Evolutionary conservation across 768 basidiomycete genomes (phyloP), one percentile per base, ranked within the genome.

Genomic region (Dioszegia crocea): DNA sequence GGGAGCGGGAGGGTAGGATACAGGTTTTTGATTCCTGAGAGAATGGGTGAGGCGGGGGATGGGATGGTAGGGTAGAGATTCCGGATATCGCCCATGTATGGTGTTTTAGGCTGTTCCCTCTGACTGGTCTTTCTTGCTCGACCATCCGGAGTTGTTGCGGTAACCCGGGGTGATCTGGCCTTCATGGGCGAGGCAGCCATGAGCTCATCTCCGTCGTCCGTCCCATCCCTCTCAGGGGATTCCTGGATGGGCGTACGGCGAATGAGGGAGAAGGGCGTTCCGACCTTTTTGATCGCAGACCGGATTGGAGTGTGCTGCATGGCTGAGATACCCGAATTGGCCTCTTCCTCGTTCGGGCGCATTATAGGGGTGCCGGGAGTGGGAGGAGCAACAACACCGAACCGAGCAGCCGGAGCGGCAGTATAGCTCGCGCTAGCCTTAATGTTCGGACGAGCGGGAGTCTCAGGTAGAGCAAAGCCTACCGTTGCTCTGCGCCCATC

Each of bases 401-500:
- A 53, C 31, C 49, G 39, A 11, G 47, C 41, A 19, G 29, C 24
- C 3, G 43, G 21, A 1, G 52, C 59, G 17, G 58, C 61, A 46
- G 63, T 65, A 41, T 57, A 61, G 41, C 63, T 63, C 12, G 56
- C 51, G 14, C 48, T 43, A 2, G 30, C 21, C n/a, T 11, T 43
- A 17, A 56, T 39, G 26, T 19, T 23, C 5, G 56, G 57, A 24
- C 52, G 41, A 19, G 47, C 52, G n/a, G 74, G 71, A 10, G 71
- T 73, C 2, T 62, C 51, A 17, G 71, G 73, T 26, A 65, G 36
- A 3, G 53, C 64, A 41, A 73, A 64, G 2, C 71, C 71, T n/a
- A 73, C 63, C 0, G 74, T 75, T 0, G 67, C 65, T n/a, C 74
- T 24, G 52, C 71, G 51, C 33, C 50, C 52, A 11, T 26, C 16